Percentiles rank a stretch among this genome's conserved stretches.
These are phyloP conservation scores for Globisporangium acanthophoron DNA, from an alignment of 352 stramenopile genomes.

Conservation along the genomic window DNA sequence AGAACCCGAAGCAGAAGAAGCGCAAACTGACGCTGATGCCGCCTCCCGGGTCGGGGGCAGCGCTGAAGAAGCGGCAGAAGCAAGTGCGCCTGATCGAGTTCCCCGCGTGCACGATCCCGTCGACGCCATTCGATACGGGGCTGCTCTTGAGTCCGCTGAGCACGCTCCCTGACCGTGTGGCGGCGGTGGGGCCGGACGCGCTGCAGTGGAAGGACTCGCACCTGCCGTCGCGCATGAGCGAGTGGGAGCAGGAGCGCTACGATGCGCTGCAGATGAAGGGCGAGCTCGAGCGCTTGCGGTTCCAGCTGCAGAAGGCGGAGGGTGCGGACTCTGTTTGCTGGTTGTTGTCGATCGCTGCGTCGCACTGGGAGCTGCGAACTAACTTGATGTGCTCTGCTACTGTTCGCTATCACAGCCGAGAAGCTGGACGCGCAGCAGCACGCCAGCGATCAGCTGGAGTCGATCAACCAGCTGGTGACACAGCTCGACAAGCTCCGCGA, in stretches of 20 bases:
- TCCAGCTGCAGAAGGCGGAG: constrained; percentile 68
- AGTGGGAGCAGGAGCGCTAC: constrained; percentile 76
- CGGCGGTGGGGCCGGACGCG: constrained; percentile 50
- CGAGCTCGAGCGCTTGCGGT: constrained; percentile 69
- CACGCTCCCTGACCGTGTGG: constrained; percentile 57
- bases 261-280: constrained; percentile 72
- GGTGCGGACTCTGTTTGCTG: constrained; percentile 17
- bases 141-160: constrained; percentile 71
- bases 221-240: constrained; percentile 60
- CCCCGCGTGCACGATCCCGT: constrained; percentile 53
- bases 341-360: too few species aligned
- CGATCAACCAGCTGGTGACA: constrained; percentile 75
- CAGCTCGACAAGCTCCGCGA: constrained; percentile 71
- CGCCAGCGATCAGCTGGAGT: constrained; percentile 73
- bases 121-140: constrained; percentile 56
- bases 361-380: background rate
- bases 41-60: background rate
- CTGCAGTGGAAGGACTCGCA: constrained; percentile 72
- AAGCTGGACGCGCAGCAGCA: constrained; percentile 72
- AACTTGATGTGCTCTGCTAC: background rate
- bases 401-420: constrained; percentile 30
- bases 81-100: constrained; percentile 54
- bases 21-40: constrained; percentile 53
- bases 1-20: constrained; percentile 37
- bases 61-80: constrained; percentile 47